Conservation (phyloP, 768 basidiomycete genomes). For the Rubroboletus satanas region DNA sequence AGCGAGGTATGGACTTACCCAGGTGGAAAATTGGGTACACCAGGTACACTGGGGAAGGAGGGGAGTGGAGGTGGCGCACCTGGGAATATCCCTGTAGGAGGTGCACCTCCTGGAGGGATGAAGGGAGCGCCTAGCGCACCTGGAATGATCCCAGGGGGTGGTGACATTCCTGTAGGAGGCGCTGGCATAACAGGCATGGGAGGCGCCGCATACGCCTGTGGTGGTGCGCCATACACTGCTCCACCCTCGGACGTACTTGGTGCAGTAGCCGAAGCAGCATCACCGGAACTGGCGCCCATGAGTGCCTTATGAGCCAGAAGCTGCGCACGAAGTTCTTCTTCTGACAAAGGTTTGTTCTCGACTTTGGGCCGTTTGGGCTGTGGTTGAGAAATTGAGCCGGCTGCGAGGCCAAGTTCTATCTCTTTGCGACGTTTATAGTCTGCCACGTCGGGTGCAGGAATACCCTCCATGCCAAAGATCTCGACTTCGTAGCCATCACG, state of each 20-base stretch:
- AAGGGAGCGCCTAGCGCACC: constrained; percentile 43
- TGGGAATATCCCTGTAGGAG: constrained; percentile 39
- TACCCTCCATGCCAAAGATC: constrained; percentile 99
- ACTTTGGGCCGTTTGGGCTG: constrained; percentile 77
- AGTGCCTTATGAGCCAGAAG: constrained; percentile 87
- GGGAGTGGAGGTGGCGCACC: constrained; percentile 35
- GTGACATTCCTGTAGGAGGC: constrained; percentile 31
- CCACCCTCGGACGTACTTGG: constrained; percentile 38
- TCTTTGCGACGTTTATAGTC: constrained; percentile 97
- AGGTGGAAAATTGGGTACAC: constrained; percentile 51
- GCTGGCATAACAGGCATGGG: constrained; percentile 32
- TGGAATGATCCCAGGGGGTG: constrained; percentile 39
- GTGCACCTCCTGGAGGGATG: constrained; percentile 34
- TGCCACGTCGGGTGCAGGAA: constrained; percentile 88
- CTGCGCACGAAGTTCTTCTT: constrained; percentile 81
- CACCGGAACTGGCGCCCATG: constrained; percentile 61
- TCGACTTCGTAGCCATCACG: constrained; percentile 98
- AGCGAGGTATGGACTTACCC: constrained; percentile 40
- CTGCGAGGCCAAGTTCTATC: constrained; percentile 82
- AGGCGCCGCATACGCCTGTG: constrained; percentile 60
- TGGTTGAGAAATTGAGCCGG: constrained; percentile 78
- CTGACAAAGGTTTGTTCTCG: constrained; percentile 71
- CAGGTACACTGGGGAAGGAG: constrained; percentile 42
- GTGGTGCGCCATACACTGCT: constrained; percentile 69
- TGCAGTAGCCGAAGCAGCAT: constrained; percentile 32